Evolutionary conservation across 148 eudicot species (phyloP), one percentile per base, ranked within the genome.

Genomic region (Camellia japonica): DNA sequence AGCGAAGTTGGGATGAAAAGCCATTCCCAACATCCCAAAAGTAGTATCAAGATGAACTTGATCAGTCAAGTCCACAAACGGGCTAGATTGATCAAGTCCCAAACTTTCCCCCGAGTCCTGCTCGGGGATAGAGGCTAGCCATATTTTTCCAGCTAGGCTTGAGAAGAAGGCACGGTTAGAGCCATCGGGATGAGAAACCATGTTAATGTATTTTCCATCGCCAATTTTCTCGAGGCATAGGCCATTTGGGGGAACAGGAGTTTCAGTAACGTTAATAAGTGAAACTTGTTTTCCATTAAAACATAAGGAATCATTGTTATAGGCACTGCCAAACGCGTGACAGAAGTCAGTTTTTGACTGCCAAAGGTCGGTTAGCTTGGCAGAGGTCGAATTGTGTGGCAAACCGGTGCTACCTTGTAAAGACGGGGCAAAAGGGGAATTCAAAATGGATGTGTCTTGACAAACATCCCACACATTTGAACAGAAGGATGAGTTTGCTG

Each of bases 21-120:
- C 99, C 82, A 96, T 82, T 43, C 99, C 99, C 71, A 96, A 73
- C 99, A 96, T 92, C 38, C 99, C 99, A 79, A 93, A 96, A 6
- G 68, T 82, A 2, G 97, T 86, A 71, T 96, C 99, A 12, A 80
- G 88, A 63, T 89, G 87, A 52, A 96, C 93, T 75, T 93, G 82
- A 86, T 96, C 99, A 0, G 97, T 92, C 80, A 96, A 86, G 82
- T 96, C 99, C 5, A 91, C 92, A 83, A 96, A 96, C 6, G 98
- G 99, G 43, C 78, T 87, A 23, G 94, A 91, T 81, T 92, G 94
- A 62, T 92, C 93, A 4, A 93, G 19, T 52, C 85, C 95, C 59
- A 96, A 68, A 0, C 66, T 77, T 8, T 83, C 83, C 16, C 91
- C 93, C 0, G 94, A 90, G 55, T 83, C 99, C 71, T 91, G 97